Evolutionary conservation across 345 rosid species (phyloP), one percentile per base, ranked within the genome.

Genomic region (Eutrema japonicum): DNA sequence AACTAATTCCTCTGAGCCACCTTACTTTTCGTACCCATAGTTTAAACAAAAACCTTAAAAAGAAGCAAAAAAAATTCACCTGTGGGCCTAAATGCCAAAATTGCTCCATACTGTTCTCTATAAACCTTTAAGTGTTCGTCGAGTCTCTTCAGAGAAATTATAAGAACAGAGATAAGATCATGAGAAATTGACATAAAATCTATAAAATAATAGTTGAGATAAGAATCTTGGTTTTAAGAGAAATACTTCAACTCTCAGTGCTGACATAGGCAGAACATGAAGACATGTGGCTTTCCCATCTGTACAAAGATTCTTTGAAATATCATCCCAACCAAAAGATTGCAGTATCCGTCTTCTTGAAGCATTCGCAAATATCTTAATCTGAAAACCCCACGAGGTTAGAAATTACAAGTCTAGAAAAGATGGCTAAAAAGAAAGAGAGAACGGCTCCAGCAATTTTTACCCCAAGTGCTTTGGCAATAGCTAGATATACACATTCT

Each of bases 31-130:
- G 0, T 6, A 56, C 22, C 64, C 50, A 26, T 10, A 6, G 2
- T 55, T 14, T 12, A 40, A 56, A 46, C 32, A 14, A 68, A 73
- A 35, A 8, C 3, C 32, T 12, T 52, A 9, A 10, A 16, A 53
- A 32, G 22, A 12, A 59, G 32, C 5, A 29, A 29, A 7, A 29
- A 6, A n/a, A 27, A 5, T 8, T 75, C 40, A 88, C 97, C 97
- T 79, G 94, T 91, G 37, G 94, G 92, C 55, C 90, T 84, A 77
- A 88, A 88, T 62, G 92, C 94, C 79, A 88, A 77, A 77, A 91
- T 81, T 67, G 85, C 80, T 45, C 76, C 54, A 71, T 75, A 87
- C 49, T 76, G 86, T 74, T 85, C 81, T 33, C 2, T 55, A 73
- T 82, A 83, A 55, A 57, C 50, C 78, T 81, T 80, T 64, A 87